These are phyloP conservation scores for Picea sitchensis DNA, from an alignment of 75 land plant genomes.

Conservation along the genomic window DNA sequence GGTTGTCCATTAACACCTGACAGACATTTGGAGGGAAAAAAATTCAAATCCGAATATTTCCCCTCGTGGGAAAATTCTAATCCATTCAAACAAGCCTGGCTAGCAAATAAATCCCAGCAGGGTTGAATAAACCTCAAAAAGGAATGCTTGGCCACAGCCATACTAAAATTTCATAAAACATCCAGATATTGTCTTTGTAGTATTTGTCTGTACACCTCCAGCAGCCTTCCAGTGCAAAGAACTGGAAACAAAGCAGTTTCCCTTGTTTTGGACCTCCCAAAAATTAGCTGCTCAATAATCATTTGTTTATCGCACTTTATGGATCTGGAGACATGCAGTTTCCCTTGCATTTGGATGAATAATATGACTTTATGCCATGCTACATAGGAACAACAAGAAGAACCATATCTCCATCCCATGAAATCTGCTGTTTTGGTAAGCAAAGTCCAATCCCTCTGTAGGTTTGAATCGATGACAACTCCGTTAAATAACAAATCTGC, in stretches of 20 bases:
- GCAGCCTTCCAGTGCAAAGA: not conserved
- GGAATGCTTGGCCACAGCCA: conserved; percentile 3
- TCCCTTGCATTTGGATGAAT: not conserved
- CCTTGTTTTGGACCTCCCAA: not conserved
- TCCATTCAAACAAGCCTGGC: not conserved
- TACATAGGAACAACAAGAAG: not conserved
- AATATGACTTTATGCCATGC: not conserved
- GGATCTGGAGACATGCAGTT: conserved; percentile 5
- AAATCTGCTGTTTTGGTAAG: not conserved
- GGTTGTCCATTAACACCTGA: not conserved
- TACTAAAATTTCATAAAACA: not conserved
- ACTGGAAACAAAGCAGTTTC: not conserved
- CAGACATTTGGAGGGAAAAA: not conserved
- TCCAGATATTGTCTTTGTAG: not conserved
- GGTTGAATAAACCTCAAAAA: not conserved
- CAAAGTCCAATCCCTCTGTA: not conserved
- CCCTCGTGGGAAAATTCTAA: conserved; percentile 1
- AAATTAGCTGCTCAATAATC: not conserved
- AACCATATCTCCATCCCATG: not conserved
- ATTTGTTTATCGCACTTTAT: not conserved
- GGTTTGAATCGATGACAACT: not conserved
- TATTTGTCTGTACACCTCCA: not conserved
- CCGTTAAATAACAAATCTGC: no score
- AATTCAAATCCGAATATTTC: not conserved
- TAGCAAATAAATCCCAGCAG: not conserved